phyloP scores from a whole-genome alignment of 169 alveolate genomes.

The Plasmodium blacklocki region DNA sequence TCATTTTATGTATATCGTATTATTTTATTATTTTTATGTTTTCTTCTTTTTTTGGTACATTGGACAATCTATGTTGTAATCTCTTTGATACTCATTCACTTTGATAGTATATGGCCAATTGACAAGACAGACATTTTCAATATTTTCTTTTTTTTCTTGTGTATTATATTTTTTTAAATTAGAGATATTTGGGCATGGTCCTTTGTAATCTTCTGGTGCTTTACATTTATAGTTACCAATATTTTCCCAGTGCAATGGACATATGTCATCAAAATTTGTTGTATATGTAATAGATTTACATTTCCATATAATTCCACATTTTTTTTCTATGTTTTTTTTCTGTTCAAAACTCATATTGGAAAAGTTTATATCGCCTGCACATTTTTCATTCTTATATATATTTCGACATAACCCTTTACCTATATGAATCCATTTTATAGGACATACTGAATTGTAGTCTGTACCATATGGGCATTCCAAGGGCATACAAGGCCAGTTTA shows the following conservation, averaged over 20 bases:
- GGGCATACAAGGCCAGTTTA: slow-evolving; percentile 69
- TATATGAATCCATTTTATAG: slow-evolving; percentile 36
- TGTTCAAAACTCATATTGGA: slow-evolving; percentile 13
- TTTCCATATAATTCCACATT: slow-evolving; percentile 68
- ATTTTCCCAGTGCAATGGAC: slow-evolving; percentile 44
- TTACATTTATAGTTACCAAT: slow-evolving; percentile 32
- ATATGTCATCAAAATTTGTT: slow-evolving; percentile 39
- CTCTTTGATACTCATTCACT: slow-evolving; percentile 30
- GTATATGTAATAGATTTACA: slow-evolving; percentile 46
- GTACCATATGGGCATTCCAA: slow-evolving; percentile 37
- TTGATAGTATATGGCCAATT: slow-evolving; percentile 58
- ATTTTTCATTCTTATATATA: slow-evolving; percentile 10
- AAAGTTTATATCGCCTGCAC: slow-evolving; percentile 14
- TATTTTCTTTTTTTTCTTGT: slow-evolving; percentile 25
- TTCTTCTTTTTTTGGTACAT: slow-evolving; percentile 5
- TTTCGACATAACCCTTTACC: slow-evolving; percentile 49
- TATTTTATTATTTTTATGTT: background rate
- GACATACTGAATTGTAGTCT: slow-evolving; percentile 45
- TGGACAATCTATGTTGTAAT: slow-evolving; percentile 49
- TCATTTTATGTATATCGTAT: background rate
- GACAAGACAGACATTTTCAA: slow-evolving; percentile 60
- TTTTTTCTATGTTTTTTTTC: slow-evolving; percentile 25
- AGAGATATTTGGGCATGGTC: slow-evolving; percentile 47
- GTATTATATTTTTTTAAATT: slow-evolving; percentile 60
- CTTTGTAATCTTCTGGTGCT: slow-evolving; percentile 58